Conservation (phyloP, 2,329 filamentous ascomycete species). For the Ophiostoma australiae region DNA sequence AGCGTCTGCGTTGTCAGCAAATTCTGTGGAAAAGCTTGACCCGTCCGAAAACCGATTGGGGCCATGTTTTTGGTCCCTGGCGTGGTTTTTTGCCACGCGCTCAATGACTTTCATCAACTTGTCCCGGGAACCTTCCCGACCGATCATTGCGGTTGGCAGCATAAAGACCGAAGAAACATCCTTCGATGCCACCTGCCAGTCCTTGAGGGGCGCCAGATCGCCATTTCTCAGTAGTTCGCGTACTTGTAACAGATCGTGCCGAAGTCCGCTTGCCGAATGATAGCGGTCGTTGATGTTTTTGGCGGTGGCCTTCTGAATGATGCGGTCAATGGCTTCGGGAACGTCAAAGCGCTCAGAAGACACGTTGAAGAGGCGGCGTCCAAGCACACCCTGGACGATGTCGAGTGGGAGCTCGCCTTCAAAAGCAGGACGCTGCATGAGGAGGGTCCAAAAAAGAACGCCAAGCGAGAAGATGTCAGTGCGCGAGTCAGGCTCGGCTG, state of each 20-base stretch:
- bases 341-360: slow-evolving; percentile 75
- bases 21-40: slow-evolving; percentile 50
- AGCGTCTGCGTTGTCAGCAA: slow-evolving; percentile 45
- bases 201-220: slow-evolving; percentile 63
- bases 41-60: slow-evolving; percentile 48
- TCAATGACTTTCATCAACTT: slow-evolving; percentile 71
- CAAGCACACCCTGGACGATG: slow-evolving; percentile 84
- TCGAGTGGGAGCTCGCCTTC: slow-evolving; percentile 76
- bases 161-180: slow-evolving; percentile 93
- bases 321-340: slow-evolving; percentile 72
- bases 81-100: slow-evolving; percentile 64
- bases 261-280: slow-evolving; percentile 80
- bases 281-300: slow-evolving; percentile 86
- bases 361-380: slow-evolving; percentile 69
- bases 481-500: slow-evolving; percentile 82
- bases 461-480: slow-evolving; percentile 94
- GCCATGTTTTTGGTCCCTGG: slow-evolving; percentile 41
- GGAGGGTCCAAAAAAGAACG: slow-evolving; percentile 79
- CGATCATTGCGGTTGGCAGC: slow-evolving; percentile 75
- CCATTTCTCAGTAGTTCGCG: slow-evolving; percentile 71
- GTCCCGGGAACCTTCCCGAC: slow-evolving; percentile 66
- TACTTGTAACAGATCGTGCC: slow-evolving; percentile 71
- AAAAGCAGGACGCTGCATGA: slow-evolving; percentile 76
- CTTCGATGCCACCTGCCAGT: slow-evolving; percentile 72
- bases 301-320: slow-evolving; percentile 88